Base-by-base conservation (phyloP, 2,329 filamentous ascomycete species). In the Berkeleyomyces rouxiae region DNA sequence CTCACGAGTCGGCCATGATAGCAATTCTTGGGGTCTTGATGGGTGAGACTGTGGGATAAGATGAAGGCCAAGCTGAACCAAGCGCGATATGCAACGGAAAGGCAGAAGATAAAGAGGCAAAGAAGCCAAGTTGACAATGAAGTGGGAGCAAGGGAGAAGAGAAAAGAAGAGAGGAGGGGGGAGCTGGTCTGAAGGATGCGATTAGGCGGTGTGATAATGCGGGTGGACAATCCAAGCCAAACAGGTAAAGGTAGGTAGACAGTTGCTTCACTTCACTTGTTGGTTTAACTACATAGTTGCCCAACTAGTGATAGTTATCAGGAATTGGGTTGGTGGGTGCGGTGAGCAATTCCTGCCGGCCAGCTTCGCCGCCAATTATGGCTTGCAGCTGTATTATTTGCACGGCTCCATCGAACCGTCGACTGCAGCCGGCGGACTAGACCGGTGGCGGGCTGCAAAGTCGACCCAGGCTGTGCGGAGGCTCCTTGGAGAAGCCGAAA, bases 1-100 rank as follows among this genome's bases (percentile, higher is more conserved):
- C 65, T 65, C 67, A 70, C 69, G 66, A 66, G 64, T 70, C 69
- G 65, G 69, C 68, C 69, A 70, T 70, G 67, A 65, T 70, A 66
- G 66, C 62, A 62, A 63, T 64, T 39, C 16, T 37, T 33, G 62
- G 65, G 59, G 68, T 64, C 63, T 58, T 55, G 61, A 44, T 11
- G 9, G 9, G n/a, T 4, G 42, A 13, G 9, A 11, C 4, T 9
- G 42, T 11, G 42, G 9, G 6, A 11, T 3, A 13, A 44, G 9
- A 44, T 11, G 42, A 44, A 44, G 42, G 9, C 4, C 5, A 44
- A 13, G 9, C 4, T 4, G 42, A 10, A 44, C 42, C n/a, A 2
- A 11, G 9, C 42, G 6, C 9, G 42, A 11, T 44, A 9, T 44
- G 42, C 42, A 44, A 13, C 42, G n/a, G 42, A 10, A 44, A 53